Evolutionary conservation across 2,329 filamentous ascomycete species (phyloP).

Genomic region (Colletotrichum sp.): DNA sequence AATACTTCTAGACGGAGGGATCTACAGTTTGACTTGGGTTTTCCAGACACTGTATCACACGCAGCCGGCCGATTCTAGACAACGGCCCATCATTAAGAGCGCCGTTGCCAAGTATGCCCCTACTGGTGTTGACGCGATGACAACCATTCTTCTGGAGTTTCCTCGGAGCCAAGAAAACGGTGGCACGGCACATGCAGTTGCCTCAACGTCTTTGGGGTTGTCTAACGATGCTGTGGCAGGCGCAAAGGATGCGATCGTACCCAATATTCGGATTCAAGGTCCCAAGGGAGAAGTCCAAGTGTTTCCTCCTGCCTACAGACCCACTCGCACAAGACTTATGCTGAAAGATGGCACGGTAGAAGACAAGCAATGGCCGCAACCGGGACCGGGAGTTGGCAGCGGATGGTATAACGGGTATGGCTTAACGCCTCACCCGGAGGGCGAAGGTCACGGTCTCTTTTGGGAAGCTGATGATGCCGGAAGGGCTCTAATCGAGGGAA

Average conservation of each 20-base stretch:
- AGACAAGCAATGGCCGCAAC: slow-evolving; percentile 48
- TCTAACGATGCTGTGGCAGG: slow-evolving; percentile 63
- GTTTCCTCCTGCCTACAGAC: slow-evolving; percentile 72
- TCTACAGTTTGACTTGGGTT: slow-evolving; percentile 89
- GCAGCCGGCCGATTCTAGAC: slow-evolving; percentile 66
- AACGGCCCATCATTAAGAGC: slow-evolving; percentile 70
- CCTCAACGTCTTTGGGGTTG: slow-evolving; percentile 62
- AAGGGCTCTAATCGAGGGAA: slow-evolving; percentile 76
- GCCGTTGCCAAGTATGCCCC: slow-evolving; percentile 72
- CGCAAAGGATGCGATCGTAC: slow-evolving; percentile 54
- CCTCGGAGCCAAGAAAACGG: slow-evolving; percentile 72
- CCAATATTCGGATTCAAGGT: slow-evolving; percentile 83
- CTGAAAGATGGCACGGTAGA: slow-evolving; percentile 54
- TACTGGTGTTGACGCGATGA: slow-evolving; percentile 79
- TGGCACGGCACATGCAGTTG: slow-evolving; percentile 58
- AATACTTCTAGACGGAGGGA: slow-evolving; percentile 81
- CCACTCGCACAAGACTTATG: slow-evolving; percentile 69
- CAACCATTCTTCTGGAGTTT: slow-evolving; percentile 78
- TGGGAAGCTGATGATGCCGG: slow-evolving; percentile 86
- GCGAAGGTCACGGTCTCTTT: slow-evolving; percentile 82
- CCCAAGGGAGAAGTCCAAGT: slow-evolving; percentile 84
- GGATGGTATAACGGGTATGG: background rate
- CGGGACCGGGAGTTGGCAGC: background rate
- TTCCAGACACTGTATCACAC: slow-evolving; percentile 89
- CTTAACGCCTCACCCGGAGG: background rate